Evolutionary conservation across 345 rosid species (phyloP).

Genomic region (Atalantia buxifolia): DNA sequence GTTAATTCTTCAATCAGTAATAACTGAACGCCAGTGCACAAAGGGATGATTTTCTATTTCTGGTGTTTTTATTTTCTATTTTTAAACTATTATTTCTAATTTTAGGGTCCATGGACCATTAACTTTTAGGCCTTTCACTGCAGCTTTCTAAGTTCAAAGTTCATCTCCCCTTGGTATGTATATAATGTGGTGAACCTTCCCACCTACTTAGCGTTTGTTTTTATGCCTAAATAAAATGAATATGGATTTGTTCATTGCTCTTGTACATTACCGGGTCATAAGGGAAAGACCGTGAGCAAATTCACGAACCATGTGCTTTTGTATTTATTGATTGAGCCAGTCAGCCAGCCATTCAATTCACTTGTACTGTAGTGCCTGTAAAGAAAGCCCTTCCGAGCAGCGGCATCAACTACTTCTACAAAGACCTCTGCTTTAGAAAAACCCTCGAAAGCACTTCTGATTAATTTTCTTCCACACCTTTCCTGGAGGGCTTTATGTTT

Average conservation of each 20-base stretch:
- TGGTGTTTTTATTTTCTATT: neutral
- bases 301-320: neutral
- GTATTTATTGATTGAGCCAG: neutral
- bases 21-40: neutral
- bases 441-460: neutral
- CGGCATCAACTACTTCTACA: too few relatives aligned
- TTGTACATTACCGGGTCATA: neutral
- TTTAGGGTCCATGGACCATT: neutral
- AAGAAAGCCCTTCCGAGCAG: too few relatives aligned
- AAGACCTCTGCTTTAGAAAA: too few relatives aligned
- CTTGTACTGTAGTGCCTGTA: neutral
- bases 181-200: neutral
- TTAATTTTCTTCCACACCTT: neutral
- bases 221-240: neutral
- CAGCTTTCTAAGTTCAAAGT: neutral
- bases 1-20: neutral
- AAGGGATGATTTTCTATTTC: neutral
- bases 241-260: neutral
- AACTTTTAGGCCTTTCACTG: neutral
- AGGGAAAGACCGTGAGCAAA: neutral
- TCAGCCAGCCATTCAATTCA: neutral
- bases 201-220: neutral
- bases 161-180: neutral
- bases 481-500: too few relatives aligned
- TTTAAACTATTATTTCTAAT: too few relatives aligned